phyloP scores from a whole-genome alignment of 2,329 filamentous ascomycete genomes.

The Phoma sp. region DNA sequence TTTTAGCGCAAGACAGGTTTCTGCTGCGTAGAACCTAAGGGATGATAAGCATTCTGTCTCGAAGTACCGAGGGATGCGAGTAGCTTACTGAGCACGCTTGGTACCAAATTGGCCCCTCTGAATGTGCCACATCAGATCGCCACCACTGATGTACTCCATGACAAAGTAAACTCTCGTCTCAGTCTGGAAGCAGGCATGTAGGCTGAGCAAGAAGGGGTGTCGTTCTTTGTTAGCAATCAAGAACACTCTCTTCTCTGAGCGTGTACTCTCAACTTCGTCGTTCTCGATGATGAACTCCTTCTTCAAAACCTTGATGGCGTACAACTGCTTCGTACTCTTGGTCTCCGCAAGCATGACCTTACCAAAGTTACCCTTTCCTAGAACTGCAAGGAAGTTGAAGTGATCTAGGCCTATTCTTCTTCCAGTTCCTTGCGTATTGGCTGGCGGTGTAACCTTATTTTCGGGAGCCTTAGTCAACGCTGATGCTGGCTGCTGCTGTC shows the following conservation, averaged over 20 bases:
- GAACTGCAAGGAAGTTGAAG: conserved; percentile 98
- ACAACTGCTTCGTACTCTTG: conserved; percentile 88
- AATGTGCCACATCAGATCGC: conserved; percentile 98
- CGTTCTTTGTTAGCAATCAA: conserved; percentile 95
- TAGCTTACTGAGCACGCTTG: conserved; percentile 88
- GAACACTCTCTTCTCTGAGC: conserved; percentile 97
- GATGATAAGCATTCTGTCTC: conserved; percentile 20
- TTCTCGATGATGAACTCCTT: conserved; percentile 99
- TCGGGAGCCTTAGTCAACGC: conserved; percentile 43
- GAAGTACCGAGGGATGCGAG: not conserved
- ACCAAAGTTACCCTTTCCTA: conserved; percentile 99
- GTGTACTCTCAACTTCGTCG: conserved; percentile 96
- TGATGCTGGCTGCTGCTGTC: conserved; percentile 50
- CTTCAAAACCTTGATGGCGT: conserved; percentile 98
- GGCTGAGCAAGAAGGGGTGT: conserved; percentile 91
- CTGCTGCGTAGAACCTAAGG: conserved; percentile 88
- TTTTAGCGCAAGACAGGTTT: conserved; percentile 95
- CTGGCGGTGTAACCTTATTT: conserved; percentile 71
- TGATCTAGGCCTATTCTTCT: conserved; percentile 93
- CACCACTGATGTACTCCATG: conserved; percentile 99
- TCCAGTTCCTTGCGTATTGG: conserved; percentile 73
- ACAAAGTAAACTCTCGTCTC: conserved; percentile 99
- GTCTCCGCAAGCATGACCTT: conserved; percentile 99
- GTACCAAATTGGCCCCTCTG: conserved; percentile 95
- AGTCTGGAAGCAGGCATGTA: conserved; percentile 98